These are phyloP conservation scores for Chaetomium olivaceum DNA, from an alignment of 2,329 filamentous ascomycete genomes.

Conservation along the genomic window DNA sequence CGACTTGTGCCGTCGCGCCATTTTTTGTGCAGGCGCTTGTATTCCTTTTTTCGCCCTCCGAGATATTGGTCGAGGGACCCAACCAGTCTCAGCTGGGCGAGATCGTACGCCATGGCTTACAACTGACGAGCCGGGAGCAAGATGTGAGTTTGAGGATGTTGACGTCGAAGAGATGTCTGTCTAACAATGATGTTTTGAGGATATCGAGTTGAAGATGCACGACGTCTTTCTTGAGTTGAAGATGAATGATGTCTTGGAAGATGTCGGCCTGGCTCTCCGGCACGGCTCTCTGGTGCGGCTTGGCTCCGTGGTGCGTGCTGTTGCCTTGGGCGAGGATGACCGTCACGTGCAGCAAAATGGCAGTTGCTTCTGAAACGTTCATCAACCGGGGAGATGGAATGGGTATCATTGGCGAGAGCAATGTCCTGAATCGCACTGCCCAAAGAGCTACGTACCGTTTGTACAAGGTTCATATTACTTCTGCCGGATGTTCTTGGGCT, in stretches of 20 bases:
- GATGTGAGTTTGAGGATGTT: no score
- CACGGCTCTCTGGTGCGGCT: neutral
- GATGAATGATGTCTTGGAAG: no score
- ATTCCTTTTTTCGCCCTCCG: slow-evolving; percentile 8
- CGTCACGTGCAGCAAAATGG: no score
- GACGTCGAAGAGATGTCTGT: no score
- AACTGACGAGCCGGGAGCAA: neutral
- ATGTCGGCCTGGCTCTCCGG: no score
- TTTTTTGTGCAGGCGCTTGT: slow-evolving; percentile 1
- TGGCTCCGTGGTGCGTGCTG: no score
- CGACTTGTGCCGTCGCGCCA: neutral
- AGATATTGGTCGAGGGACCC: neutral
- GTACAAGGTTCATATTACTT: slow-evolving; percentile 43
- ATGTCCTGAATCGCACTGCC: no score
- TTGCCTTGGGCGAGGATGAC: no score
- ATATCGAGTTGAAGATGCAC: neutral
- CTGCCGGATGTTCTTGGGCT: slow-evolving; percentile 64
- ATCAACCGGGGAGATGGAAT: neutral
- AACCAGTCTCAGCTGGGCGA: neutral
- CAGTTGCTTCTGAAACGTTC: neutral
- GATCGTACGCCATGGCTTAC: neutral
- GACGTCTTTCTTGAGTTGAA: no score
- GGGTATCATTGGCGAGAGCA: slow-evolving; percentile 5
- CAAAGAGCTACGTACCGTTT: neutral
- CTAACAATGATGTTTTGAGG: no score